Base-by-base conservation (phyloP, 2,329 filamentous ascomycete genomes). In the Mollisiaceae sp. region DNA sequence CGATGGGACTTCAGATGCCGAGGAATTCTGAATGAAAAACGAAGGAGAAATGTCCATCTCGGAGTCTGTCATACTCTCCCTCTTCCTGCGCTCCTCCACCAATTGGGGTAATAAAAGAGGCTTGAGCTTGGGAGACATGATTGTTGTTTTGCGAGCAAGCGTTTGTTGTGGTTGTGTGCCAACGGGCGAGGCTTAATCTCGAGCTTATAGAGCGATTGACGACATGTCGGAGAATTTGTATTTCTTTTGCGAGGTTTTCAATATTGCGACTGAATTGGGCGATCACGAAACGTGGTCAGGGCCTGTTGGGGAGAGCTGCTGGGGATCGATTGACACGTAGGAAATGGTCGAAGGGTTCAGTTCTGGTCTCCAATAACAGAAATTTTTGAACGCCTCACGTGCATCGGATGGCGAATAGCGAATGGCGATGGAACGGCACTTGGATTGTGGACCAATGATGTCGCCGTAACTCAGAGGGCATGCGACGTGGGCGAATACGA, bases 1-100 rank as follows among this genome's bases (percentile, higher is more conserved):
- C 22, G 90, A 89, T 14, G 87, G 86, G 70, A 89, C 81, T 71
- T 91, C 90, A 22, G 91, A 92, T 12, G 83, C 82, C 20, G 85
- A 88, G 4, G 84, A 86, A 60, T 73, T 74, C 47, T 73, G 72
- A 15, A 75, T 75, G 60, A 71, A 68, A 56, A 60, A 69, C 27
- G 69, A 74, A 27, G 71, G 70, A 24, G 72, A 73, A 9, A 75
- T 63, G 55, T 78, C 73, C 65, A 72, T 69, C 35, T 76, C 72
- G 9, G 65, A 60, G n/a, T 75, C 74, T 20, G 69, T 67, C 60
- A 73, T 67, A 64, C 73, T 75, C 68, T 82, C 80, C 63, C 78
- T 75, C 70, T 79, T 81, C 71, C 78, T 79, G 69, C 82, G 80
- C 70, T 83, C 79, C 72, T 85, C 80, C 38, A 86, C 82, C 70